Base-by-base conservation (phyloP, 2,329 filamentous ascomycete species). In the Cladosporium austrohemisphaericum region DNA sequence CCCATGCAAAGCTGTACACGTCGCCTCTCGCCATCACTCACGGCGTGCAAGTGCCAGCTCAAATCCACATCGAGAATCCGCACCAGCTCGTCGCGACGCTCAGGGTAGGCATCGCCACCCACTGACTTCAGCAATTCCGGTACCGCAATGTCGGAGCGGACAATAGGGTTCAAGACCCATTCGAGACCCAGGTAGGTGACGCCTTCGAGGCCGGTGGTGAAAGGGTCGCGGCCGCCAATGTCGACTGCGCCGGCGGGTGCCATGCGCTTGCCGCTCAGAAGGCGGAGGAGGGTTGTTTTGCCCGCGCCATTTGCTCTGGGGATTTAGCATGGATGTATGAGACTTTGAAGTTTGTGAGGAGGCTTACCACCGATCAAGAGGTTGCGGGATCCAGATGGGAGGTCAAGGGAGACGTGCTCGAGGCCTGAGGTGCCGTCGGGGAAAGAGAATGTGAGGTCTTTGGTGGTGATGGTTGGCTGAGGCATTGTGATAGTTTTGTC, bases 1-100 rank as follows among this genome's bases (percentile, higher is more conserved):
- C 93, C 93, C 93, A 98, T 98, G 53, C 91, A 91, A 6, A 98
- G 77, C 74, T 98, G 93, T 5, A 98, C 93, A 14, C 93, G 79
- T 13, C 93, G 78, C 13, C 93, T 75, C 74, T 98, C 93, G 44
- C 93, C 93, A 64, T 98, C 93, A 1, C 83, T 89, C 5, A 98
- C 92, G 38, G 91, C 88, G 68, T 96, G 91, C 87, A 98, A 93
- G 61, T 91, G 86, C 93, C 93, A 98, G 52, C 76, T 73, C 11
- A 88, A 76, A 72, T 98, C 93, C 57, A 98, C 90, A 67, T 98
- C 93, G 28, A 98, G 80, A 55, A 98, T 92, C 1, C 71, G 69
- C 23, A 97, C 81, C 31, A 98, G 77, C 75, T 96, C 88, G 66
- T 97, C 91, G 20, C 91, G 79, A 1, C 93, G 84, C 14, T 79